Conservation (phyloP, 1,284 basidiomycete genomes). For the Omphalotus olearius region DNA sequence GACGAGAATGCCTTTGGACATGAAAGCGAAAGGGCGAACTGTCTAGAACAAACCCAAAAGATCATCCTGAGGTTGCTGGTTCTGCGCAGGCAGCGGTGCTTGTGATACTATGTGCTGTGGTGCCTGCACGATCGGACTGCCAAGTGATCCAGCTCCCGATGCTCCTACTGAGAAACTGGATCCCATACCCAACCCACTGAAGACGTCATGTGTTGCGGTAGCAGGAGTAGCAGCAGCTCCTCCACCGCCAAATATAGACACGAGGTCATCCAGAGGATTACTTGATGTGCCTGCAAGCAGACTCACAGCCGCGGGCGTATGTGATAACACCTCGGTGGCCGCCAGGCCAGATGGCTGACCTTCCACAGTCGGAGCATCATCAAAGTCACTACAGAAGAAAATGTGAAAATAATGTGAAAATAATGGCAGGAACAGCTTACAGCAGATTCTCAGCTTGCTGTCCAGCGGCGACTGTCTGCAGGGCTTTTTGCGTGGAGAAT, state of each 20-base stretch:
- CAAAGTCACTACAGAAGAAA: constrained; percentile 59
- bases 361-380: constrained; percentile 62
- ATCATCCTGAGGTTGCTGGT: constrained; percentile 37
- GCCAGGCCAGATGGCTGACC: constrained; percentile 69
- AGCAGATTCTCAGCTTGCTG: constrained; percentile 94
- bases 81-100: constrained; percentile 15
- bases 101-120: constrained; percentile 14
- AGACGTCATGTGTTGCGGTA: constrained; percentile 18
- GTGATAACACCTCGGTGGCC: constrained; percentile 66
- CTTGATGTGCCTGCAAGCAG: constrained; percentile 67
- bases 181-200: constrained; percentile 17
- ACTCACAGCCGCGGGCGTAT: constrained; percentile 68
- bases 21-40: too few species aligned
- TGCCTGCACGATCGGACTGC: constrained; percentile 17
- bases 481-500: constrained; percentile 73
- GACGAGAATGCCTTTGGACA: background rate
- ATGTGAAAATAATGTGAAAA: background rate
- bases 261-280: constrained; percentile 89
- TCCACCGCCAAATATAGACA: constrained; percentile 74
- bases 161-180: constrained; percentile 19
- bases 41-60: constrained; percentile 43
- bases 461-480: constrained; percentile 85
- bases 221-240: constrained; percentile 20
- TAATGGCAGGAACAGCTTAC: constrained; percentile 23
- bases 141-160: constrained; percentile 14